A percentile compares a stretch with the other conserved stretches of the same genome.
Conservation (phyloP, 2,329 filamentous ascomycete species). For the Ramichloridium luteum region DNA sequence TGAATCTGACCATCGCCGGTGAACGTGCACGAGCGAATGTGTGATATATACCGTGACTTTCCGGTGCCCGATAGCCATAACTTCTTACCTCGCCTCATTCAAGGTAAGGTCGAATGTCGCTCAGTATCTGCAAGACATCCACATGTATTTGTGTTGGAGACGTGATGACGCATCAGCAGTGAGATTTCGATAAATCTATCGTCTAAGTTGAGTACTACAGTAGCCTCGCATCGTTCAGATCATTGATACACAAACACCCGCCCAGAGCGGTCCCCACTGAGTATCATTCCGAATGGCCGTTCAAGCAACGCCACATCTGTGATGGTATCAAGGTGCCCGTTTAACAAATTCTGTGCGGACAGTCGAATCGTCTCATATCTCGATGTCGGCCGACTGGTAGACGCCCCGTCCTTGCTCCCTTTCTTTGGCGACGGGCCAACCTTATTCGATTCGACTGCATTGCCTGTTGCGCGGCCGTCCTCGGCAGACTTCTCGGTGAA, state of each 20-base stretch:
- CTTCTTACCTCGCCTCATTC: no score
- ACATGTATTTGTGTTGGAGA: no score
- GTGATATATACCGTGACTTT: no score
- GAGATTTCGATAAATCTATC: no score
- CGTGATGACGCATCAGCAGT: no score
- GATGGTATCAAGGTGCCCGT: conserved; percentile 76
- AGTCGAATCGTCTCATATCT: conserved; percentile 77
- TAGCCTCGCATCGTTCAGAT: no score
- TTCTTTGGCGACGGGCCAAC: conserved; percentile 22
- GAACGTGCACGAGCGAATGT: no score
- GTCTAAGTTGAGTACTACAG: no score
- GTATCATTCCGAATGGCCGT: conserved; percentile 80
- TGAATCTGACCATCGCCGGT: no score
- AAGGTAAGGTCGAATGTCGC: no score
- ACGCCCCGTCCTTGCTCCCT: conserved; percentile 3
- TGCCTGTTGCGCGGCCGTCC: conserved; percentile 9
- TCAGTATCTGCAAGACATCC: no score
- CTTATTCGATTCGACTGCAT: conserved; percentile 17
- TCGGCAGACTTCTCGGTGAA: conserved; percentile 25
- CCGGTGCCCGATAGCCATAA: no score
- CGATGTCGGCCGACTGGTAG: conserved; percentile 43
- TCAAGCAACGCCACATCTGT: conserved; percentile 82
- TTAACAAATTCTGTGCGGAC: conserved; percentile 76
- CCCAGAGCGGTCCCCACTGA: conserved; percentile 80
- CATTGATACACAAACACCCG: conserved; percentile 73